Percentiles rank a stretch among this genome's conserved stretches.
phyloP scores from a whole-genome alignment of 176 grass and related monocot genomes.

The Eleusine coracana region DNA sequence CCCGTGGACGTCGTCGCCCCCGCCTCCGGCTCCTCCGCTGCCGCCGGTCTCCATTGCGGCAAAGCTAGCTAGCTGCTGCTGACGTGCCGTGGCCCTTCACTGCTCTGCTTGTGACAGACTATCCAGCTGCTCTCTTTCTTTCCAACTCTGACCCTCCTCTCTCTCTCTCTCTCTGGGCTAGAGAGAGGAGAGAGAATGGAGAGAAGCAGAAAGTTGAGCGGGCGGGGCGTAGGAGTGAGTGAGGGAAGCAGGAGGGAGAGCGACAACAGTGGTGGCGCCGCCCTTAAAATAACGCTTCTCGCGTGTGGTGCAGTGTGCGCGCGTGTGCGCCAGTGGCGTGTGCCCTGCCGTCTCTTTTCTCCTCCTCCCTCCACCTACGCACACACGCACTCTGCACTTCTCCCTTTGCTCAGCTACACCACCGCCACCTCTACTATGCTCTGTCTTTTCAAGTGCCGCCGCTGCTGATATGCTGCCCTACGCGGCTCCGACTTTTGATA shows the following conservation, averaged over 20 bases:
- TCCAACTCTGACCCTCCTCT: background rate
- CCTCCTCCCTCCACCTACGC: background rate
- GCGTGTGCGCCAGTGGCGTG: slow-evolving; percentile 20
- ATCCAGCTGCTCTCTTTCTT: background rate
- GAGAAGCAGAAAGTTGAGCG: background rate
- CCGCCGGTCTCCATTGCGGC: slow-evolving; percentile 60
- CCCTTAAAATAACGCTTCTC: slow-evolving; percentile 43
- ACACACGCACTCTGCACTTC: background rate
- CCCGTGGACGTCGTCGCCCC: slow-evolving; percentile 61
- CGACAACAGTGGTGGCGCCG: slow-evolving; percentile 44
- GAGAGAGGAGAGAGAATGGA: slow-evolving; percentile 15
- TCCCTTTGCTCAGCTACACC: background rate
- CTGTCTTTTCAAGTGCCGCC: slow-evolving; percentile 26
- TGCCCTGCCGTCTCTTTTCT: background rate
- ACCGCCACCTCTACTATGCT: background rate
- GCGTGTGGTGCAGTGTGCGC: slow-evolving; percentile 46
- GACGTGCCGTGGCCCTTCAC: background rate
- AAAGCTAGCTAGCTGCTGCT: background rate
- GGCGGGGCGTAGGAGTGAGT: too few relatives aligned
- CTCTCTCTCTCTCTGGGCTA: slow-evolving; percentile 1
- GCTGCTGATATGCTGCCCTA: background rate
- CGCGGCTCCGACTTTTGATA: background rate
- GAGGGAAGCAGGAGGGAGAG: background rate
- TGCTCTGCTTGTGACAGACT: background rate
- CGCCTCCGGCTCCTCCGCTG: slow-evolving; percentile 21